Percentiles rank a stretch among this genome's conserved stretches.
phyloP scores from a whole-genome alignment of 257 asterid genomes.

The Przewalskia tangutica region DNA sequence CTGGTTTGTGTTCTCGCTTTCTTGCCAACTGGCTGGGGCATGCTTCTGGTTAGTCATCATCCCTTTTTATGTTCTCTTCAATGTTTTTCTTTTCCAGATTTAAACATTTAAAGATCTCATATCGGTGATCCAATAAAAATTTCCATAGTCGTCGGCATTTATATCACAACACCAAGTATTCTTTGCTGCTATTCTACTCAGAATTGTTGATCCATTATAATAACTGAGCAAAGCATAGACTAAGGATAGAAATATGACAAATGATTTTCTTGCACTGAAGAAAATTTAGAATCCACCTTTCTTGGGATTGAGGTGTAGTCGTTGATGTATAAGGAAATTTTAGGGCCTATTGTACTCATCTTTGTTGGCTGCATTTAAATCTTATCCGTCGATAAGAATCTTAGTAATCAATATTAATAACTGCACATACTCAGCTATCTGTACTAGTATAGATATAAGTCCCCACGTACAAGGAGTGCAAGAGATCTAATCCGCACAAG shows the following conservation, averaged over 20 bases:
- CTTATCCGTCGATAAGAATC: neutral
- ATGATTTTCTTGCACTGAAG: neutral
- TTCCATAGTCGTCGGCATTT: neutral
- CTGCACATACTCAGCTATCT: neutral
- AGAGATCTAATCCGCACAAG: neutral
- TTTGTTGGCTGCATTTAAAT: neutral
- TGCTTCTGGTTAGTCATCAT: constrained; percentile 65
- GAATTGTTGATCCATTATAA: neutral
- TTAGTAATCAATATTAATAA: neutral
- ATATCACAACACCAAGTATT: neutral
- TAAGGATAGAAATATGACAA: neutral
- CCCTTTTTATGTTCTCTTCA: neutral
- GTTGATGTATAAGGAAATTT: neutral
- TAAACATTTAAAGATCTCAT: neutral
- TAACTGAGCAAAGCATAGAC: neutral
- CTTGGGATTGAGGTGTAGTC: neutral
- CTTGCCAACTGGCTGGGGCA: constrained; percentile 98
- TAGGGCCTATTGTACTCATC: neutral
- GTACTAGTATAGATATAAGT: neutral
- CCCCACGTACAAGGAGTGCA: neutral
- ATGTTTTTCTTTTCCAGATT: neutral
- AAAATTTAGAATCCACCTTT: neutral
- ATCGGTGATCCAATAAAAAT: neutral
- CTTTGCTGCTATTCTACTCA: neutral
- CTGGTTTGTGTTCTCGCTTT: constrained; percentile 85